phyloP scores from a whole-genome alignment of 2,329 filamentous ascomycete genomes.

The Aaosphaeria pasadenensis region DNA sequence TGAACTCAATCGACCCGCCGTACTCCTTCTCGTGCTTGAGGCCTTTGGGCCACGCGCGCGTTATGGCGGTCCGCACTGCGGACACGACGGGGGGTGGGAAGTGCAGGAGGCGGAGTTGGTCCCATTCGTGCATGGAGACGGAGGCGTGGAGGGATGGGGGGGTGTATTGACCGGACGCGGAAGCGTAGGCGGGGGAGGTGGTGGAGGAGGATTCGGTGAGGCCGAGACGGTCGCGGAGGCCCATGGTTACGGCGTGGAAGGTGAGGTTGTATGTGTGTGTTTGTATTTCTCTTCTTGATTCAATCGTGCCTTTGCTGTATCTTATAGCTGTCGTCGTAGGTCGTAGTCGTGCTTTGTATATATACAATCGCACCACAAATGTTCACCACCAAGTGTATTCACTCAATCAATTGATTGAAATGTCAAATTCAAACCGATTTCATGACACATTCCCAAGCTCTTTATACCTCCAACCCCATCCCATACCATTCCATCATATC shows the following conservation, averaged over 20 bases:
- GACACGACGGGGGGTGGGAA: conserved; percentile 29
- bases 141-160: conserved; percentile 12
- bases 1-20: conserved; percentile 35
- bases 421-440: no score
- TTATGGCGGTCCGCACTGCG: conserved; percentile 21
- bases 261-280: not conserved
- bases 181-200: conserved; percentile 1
- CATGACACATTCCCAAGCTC: no score
- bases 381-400: no score
- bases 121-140: conserved; percentile 18
- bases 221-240: no score
- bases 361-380: no score
- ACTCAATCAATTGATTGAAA: no score
- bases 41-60: conserved; percentile 23
- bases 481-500: no score
- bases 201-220: conserved; percentile 6
- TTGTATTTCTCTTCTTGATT: not conserved
- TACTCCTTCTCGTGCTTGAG: conserved; percentile 32
- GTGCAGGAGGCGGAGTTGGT: conserved; percentile 33
- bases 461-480: no score
- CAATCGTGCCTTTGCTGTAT: no score
- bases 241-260: not conserved
- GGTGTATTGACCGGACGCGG: conserved; percentile 10
- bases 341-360: no score
- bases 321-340: no score